A percentile compares a stretch with the other conserved stretches of the same genome.
These are phyloP conservation scores for Penicillium sp. DNA, from an alignment of 2,329 filamentous ascomycete genomes.

Conservation along the genomic window DNA sequence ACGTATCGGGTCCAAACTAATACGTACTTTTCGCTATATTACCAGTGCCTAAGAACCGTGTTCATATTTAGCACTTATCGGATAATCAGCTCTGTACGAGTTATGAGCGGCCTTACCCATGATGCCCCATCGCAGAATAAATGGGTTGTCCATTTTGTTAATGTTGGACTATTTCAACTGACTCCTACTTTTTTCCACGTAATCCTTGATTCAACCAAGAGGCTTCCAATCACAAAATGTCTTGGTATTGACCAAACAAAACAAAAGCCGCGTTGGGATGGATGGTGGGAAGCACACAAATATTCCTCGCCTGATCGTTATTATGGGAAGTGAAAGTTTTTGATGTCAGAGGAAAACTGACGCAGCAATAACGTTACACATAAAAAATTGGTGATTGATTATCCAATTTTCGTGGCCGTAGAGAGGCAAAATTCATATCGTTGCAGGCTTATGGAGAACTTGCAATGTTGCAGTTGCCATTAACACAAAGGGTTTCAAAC, in stretches of 20 bases:
- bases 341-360: neutral
- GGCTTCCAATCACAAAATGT: neutral
- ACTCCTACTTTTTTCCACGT: neutral
- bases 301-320: no score
- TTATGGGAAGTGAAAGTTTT: no score
- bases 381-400: neutral
- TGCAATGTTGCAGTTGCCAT: neutral
- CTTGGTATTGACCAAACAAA: no score
- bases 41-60: neutral
- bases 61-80: neutral
- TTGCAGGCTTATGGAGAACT: no score
- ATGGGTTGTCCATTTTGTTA: constrained; percentile 15
- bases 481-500: neutral
- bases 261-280: no score
- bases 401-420: neutral
- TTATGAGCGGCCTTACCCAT: constrained; percentile 29
- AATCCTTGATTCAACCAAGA: neutral
- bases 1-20: neutral
- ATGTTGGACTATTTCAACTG: neutral
- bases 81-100: neutral
- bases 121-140: constrained; percentile 41
- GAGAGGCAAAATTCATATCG: neutral
- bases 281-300: no score
- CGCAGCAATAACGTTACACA: neutral
- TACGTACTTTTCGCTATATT: constrained; percentile 4